These are phyloP conservation scores for Cyclospora cayetanensis DNA, from an alignment of 169 alveolate species.

Conservation along the genomic window DNA sequence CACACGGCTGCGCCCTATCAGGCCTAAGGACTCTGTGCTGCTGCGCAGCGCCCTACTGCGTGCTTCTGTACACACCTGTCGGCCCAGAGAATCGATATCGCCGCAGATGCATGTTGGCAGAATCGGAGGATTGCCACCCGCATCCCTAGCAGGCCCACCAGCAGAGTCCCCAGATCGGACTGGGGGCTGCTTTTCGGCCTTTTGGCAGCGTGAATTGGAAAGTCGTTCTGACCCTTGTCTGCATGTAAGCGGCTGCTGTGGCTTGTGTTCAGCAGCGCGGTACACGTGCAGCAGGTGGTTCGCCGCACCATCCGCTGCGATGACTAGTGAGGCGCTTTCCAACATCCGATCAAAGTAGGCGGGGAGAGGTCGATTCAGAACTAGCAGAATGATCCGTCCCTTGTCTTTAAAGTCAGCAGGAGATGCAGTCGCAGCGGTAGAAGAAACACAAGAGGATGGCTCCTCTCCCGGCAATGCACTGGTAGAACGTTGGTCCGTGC, in stretches of 20 bases:
- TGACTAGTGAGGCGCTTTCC: neutral
- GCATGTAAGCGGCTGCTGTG: neutral
- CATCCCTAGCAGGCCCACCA: neutral
- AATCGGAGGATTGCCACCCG: neutral
- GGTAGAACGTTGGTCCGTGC: neutral
- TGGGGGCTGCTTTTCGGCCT: neutral
- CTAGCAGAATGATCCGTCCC: neutral
- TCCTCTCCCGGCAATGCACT: neutral
- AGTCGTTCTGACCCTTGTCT: neutral
- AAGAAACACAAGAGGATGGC: neutral
- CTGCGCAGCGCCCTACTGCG: too few relatives aligned
- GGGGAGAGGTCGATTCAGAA: conserved; percentile 1
- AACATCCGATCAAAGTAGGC: neutral
- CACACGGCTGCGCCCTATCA: too few relatives aligned
- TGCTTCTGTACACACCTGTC: too few relatives aligned
- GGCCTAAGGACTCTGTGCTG: too few relatives aligned
- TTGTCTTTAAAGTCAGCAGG: too few relatives aligned
- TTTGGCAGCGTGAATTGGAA: neutral
- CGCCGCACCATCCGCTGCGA: conserved; percentile 26
- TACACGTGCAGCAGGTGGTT: conserved; percentile 25
- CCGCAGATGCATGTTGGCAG: conserved; percentile 25
- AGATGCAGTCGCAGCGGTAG: neutral
- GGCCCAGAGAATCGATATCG: neutral
- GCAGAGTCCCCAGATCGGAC: neutral
- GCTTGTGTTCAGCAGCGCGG: neutral